phyloP scores from a whole-genome alignment of 139 green algal species.

The Coelastrella sp. region DNA sequence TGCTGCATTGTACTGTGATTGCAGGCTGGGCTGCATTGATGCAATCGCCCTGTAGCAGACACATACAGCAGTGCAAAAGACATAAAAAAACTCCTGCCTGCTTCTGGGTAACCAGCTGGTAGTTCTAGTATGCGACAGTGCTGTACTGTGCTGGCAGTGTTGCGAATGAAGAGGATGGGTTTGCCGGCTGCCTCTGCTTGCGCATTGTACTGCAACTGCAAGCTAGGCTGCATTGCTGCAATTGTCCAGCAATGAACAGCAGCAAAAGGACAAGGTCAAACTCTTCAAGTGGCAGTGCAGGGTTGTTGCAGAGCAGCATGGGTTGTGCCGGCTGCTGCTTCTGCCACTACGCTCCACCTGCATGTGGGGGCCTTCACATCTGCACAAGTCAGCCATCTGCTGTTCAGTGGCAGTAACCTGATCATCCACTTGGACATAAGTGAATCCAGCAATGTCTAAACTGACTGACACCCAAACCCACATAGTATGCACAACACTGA shows the following conservation, averaged over 20 bases:
- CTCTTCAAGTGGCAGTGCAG: too few relatives aligned
- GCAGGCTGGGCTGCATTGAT: not conserved
- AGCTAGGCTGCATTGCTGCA: not conserved
- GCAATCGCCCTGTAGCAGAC: not conserved
- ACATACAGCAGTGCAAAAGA: too few relatives aligned
- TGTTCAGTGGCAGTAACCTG: not conserved
- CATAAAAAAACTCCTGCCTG: too few relatives aligned
- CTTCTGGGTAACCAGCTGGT: too few relatives aligned
- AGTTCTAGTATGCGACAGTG: too few relatives aligned
- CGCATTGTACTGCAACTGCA: not conserved
- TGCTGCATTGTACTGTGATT: not conserved
- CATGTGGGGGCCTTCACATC: not conserved
- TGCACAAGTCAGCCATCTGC: not conserved
- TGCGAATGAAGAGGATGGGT: not conserved
- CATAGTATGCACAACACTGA: too few relatives aligned
- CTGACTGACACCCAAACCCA: not conserved
- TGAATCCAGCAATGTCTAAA: conserved; percentile 16
- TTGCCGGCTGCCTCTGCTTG: not conserved
- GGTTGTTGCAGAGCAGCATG: too few relatives aligned
- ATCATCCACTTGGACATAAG: conserved; percentile 18
- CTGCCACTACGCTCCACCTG: not conserved
- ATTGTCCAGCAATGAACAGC: not conserved
- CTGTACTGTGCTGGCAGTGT: too few relatives aligned
- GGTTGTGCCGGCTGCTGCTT: too few relatives aligned
- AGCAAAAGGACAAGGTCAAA: too few relatives aligned